These are phyloP conservation scores for Closterium sp. DNA, from an alignment of 139 green algal genomes.

Conservation along the genomic window DNA sequence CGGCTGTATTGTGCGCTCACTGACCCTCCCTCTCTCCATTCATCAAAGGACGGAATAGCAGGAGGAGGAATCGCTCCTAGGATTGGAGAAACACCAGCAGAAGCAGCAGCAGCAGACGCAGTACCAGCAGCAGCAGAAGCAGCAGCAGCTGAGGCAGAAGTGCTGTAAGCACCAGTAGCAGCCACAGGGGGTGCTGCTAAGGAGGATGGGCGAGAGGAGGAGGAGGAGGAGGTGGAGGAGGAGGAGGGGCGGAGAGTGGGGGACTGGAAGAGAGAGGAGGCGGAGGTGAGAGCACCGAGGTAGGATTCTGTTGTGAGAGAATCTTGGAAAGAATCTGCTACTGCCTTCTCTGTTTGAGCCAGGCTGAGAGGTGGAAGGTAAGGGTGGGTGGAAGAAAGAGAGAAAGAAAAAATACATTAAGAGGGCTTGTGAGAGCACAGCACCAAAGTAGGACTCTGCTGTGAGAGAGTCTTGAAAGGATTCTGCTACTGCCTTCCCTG, in stretches of 20 bases:
- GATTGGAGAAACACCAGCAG: too few relatives aligned
- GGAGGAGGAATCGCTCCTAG: too few relatives aligned
- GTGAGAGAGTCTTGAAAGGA: constrained; percentile 30
- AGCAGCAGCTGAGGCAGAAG: not conserved
- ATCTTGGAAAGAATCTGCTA: constrained; percentile 29
- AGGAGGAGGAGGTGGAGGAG: not conserved
- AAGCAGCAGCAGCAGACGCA: too few relatives aligned
- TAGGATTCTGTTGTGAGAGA: constrained; percentile 32
- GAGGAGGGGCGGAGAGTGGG: not conserved
- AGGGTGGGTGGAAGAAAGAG: not conserved
- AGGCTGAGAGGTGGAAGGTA: not conserved
- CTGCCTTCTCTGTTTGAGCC: constrained; percentile 9
- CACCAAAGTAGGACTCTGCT: constrained; percentile 26
- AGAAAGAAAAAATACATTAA: not conserved
- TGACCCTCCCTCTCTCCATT: too few relatives aligned
- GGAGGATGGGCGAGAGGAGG: not conserved
- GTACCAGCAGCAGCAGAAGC: too few relatives aligned
- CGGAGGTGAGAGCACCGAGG: constrained; percentile 26
- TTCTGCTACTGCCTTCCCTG: not conserved
- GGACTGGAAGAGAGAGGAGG: not conserved
- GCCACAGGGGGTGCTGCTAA: not conserved
- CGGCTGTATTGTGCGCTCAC: too few relatives aligned
- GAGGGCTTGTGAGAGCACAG: not conserved
- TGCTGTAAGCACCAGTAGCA: not conserved
- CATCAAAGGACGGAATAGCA: too few relatives aligned